These are phyloP conservation scores for Pythium aristosporum DNA, from an alignment of 352 stramenopile genomes.

Conservation along the genomic window DNA sequence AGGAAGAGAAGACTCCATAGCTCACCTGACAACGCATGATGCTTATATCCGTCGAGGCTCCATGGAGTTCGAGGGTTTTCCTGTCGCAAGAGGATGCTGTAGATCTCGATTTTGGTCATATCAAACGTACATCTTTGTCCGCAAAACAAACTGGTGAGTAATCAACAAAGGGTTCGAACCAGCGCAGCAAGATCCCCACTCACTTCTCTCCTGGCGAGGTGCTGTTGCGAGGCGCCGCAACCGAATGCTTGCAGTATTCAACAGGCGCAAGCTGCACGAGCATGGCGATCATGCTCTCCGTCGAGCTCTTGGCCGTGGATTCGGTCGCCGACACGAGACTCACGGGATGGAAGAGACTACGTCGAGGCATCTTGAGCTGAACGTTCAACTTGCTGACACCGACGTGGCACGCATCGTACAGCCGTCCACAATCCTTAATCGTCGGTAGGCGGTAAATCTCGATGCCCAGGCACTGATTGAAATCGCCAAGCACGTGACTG, in stretches of 20 bases:
- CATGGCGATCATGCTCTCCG: slow-evolving; percentile 49
- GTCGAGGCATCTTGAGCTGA: slow-evolving; percentile 31
- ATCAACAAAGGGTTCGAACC: neutral
- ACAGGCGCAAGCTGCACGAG: slow-evolving; percentile 55
- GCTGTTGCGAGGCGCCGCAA: neutral
- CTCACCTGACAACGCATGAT: slow-evolving; percentile 46
- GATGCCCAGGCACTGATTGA: slow-evolving; percentile 58
- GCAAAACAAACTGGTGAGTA: neutral
- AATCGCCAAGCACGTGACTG: slow-evolving; percentile 11
- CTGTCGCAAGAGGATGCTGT: slow-evolving; percentile 56
- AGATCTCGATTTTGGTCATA: slow-evolving; percentile 62
- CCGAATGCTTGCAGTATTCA: slow-evolving; percentile 28
- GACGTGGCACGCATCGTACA: slow-evolving; percentile 47
- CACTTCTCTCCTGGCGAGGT: neutral
- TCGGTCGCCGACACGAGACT: slow-evolving; percentile 68
- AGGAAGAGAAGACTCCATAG: neutral
- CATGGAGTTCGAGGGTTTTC: slow-evolving; percentile 29
- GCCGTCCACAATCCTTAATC: slow-evolving; percentile 32
- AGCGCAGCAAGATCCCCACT: neutral
- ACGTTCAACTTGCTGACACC: slow-evolving; percentile 55
- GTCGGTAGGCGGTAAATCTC: slow-evolving; percentile 41
- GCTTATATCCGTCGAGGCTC: slow-evolving; percentile 59
- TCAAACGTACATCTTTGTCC: slow-evolving; percentile 51
- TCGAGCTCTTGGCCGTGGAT: slow-evolving; percentile 35
- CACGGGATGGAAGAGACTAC: slow-evolving; percentile 40